Evolutionary conservation across 345 rosid genomes (phyloP), one percentile per base, ranked within the genome.

Genomic region (Limnanthes douglasii): DNA sequence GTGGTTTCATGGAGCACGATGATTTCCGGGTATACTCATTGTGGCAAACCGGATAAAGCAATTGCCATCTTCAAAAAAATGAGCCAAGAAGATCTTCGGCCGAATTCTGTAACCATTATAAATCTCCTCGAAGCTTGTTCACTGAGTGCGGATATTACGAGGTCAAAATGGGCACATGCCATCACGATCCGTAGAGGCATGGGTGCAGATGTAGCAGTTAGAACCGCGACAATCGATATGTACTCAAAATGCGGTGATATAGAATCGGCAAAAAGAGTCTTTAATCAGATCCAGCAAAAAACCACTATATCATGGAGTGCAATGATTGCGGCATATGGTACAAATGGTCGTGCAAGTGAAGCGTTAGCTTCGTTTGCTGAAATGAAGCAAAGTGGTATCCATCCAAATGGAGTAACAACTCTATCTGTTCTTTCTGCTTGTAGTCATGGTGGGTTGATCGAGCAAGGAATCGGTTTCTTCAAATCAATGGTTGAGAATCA

Each of bases 101-200:
- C 71, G 1, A 73, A 73, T 11, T 46, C 30, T 0, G 30, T 78
- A 7, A 73, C 78, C 1, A 29, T 70, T 18, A 22, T 70, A 5
- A 68, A 51, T 56, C 75, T 83, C 38, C 70, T 78, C 8, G 64
- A 65, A 26, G 92, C 75, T 11, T 75, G 92, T 39, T 67, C 95
- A 0, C 51, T 70, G 54, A 51, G 62, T 29, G 75, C 83, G 4
- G 72, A 68, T 27, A 44, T 83, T 41, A 54, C 51, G 25, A 60
- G 41, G 42, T 72, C 80, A n/a, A 75, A 63, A 39, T 72, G 75
- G 56, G 83, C 65, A 1, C 92, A 83, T 57, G 95, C 75, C 33
- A 31, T 75, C 20, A 75, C 81, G 21, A 21, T 84, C 40, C 52
- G 92, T 39, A 54, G 65, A 48, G 62, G 69, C 43, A 51, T 78